Conservation (phyloP, 164 flowering plant genomes). For the Tinospora cordifolia region DNA sequence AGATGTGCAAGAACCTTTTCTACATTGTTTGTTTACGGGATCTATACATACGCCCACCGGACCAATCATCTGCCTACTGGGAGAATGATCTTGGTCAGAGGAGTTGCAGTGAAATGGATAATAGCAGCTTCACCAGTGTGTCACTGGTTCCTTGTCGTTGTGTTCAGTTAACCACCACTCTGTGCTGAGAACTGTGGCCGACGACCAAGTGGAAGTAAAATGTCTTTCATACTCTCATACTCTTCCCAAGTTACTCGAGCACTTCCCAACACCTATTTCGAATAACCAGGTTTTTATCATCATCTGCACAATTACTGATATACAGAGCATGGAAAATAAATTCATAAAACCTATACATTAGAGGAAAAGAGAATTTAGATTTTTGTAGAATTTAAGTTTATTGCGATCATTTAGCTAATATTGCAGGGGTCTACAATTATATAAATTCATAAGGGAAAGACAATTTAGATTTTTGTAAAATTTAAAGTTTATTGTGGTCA, state of each 20-base stretch:
- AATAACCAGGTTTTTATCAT: neutral
- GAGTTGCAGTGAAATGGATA: neutral
- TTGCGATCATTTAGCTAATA: no score
- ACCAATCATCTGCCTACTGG: neutral
- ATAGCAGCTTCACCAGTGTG: neutral
- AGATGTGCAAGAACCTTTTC: neutral
- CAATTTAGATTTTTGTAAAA: no score
- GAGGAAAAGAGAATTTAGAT: neutral
- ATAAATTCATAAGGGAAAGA: no score
- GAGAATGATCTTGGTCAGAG: neutral
- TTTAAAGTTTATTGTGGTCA: no score
- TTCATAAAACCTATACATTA: neutral
- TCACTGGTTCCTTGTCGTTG: neutral
- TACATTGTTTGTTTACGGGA: neutral
- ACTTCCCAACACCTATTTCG: slow-evolving; percentile 52
- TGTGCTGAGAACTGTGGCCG: slow-evolving; percentile 60
- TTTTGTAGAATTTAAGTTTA: no score
- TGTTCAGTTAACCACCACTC: slow-evolving; percentile 44
- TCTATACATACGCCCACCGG: neutral
- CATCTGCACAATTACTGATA: no score
- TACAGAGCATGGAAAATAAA: no score
- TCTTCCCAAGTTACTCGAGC: slow-evolving; percentile 58
- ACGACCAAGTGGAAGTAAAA: slow-evolving; percentile 68
- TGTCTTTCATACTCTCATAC: slow-evolving; percentile 68
- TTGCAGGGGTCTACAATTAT: no score